These are phyloP conservation scores for Aspergillus japonicus DNA, from an alignment of 2,329 filamentous ascomycete species.

Conservation along the genomic window DNA sequence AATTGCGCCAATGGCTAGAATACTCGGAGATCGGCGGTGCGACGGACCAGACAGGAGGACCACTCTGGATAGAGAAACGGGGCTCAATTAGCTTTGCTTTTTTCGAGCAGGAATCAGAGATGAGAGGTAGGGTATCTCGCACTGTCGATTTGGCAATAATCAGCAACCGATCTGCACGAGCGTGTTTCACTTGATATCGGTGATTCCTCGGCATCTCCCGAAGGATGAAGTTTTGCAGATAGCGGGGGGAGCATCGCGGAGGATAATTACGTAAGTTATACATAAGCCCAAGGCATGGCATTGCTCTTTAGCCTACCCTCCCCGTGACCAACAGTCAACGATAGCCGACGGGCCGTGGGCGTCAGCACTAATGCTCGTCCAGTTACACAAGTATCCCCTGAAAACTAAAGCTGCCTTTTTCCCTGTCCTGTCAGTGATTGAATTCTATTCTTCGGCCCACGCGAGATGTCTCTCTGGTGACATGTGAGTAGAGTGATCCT, in stretches of 20 bases:
- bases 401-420: neutral
- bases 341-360: neutral
- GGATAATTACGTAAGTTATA: neutral
- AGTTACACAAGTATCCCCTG: neutral
- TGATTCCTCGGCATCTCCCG: neutral
- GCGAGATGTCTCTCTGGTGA: neutral
- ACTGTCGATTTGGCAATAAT: neutral
- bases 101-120: neutral
- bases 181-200: neutral
- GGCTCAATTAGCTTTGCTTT: neutral
- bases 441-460: neutral
- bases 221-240: neutral
- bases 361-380: neutral
- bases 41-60: neutral
- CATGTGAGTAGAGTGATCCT: neutral
- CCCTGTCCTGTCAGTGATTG: neutral
- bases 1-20: neutral
- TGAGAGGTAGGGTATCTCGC: neutral
- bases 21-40: neutral
- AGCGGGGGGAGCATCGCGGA: neutral
- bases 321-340: too few relatives aligned
- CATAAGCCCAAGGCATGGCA: neutral
- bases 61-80: neutral
- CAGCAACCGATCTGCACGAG: neutral
- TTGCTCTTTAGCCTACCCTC: too few relatives aligned